Percentiles rank a stretch among this genome's conserved stretches.
Conservation (phyloP, 208 protist genomes). For the Leptomonas seymouri region DNA sequence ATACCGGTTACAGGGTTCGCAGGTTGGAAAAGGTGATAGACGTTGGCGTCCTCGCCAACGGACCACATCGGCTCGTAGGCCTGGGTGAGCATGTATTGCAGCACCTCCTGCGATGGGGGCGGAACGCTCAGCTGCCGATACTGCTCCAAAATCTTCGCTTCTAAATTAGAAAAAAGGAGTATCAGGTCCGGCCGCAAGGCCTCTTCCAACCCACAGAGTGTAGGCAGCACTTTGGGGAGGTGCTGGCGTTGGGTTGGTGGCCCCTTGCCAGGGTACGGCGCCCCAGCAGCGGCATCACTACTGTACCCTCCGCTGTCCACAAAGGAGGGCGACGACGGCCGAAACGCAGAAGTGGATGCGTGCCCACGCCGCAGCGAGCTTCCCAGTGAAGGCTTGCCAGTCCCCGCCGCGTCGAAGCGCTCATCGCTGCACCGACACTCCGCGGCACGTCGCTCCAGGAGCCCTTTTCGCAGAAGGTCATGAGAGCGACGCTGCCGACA, state of each 20-base stretch:
- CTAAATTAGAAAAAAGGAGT: constrained; percentile 31
- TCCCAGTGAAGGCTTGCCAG: neutral
- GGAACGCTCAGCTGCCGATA: constrained; percentile 34
- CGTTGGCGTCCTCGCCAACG: constrained; percentile 41
- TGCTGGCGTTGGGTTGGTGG: constrained; percentile 14
- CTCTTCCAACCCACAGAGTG: constrained; percentile 33
- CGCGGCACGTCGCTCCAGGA: constrained; percentile 16
- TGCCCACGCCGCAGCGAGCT: neutral
- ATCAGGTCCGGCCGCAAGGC: constrained; percentile 32
- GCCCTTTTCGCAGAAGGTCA: constrained; percentile 30
- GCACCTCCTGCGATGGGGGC: constrained; percentile 25
- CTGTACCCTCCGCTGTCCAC: neutral
- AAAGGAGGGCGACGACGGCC: neutral
- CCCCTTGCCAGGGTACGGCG: neutral
- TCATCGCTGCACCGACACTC: neutral
- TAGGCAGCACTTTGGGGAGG: constrained; percentile 27
- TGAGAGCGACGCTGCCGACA: constrained; percentile 27
- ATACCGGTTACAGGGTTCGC: constrained; percentile 30
- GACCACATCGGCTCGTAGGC: constrained; percentile 59
- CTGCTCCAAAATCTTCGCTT: constrained; percentile 32
- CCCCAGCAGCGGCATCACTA: neutral
- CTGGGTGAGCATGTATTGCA: constrained; percentile 41
- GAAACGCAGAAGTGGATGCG: neutral
- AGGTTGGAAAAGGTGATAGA: constrained; percentile 29
- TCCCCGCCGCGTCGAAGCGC: no score